A percentile compares a stretch with the other conserved stretches of the same genome.
Conservation (phyloP, 768 basidiomycete species). For the Boletus rufocinnamomeus region DNA sequence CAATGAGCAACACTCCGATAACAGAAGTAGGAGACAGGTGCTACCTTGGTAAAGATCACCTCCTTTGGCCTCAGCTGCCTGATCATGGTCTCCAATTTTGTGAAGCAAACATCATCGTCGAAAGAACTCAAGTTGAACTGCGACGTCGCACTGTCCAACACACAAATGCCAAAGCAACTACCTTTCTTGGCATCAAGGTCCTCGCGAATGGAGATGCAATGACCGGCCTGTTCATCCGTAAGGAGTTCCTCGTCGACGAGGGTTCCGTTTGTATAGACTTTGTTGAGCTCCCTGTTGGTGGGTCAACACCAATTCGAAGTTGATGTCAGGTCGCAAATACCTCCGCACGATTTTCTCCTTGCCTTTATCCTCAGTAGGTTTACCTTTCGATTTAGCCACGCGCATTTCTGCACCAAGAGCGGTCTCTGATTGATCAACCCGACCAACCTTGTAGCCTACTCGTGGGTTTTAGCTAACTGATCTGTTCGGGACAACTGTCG, state of each 20-base stretch:
- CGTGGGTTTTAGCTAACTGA: neutral
- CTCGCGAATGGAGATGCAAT: slow-evolving; percentile 89
- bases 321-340: slow-evolving; percentile 34
- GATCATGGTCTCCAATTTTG: slow-evolving; percentile 90
- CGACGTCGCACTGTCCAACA: slow-evolving; percentile 92
- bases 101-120: slow-evolving; percentile 90
- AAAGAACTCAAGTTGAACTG: slow-evolving; percentile 91
- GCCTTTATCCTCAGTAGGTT: slow-evolving; percentile 48
- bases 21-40: neutral
- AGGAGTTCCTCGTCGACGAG: slow-evolving; percentile 89
- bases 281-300: slow-evolving; percentile 74
- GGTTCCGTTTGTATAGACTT: slow-evolving; percentile 96
- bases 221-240: slow-evolving; percentile 91
- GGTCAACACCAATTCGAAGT: neutral
- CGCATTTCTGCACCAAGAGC: slow-evolving; percentile 98
- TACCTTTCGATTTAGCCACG: slow-evolving; percentile 61
- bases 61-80: slow-evolving; percentile 91
- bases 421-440: slow-evolving; percentile 96
- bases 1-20: neutral
- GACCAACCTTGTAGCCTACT: slow-evolving; percentile 88
- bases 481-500: neutral
- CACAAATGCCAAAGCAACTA: slow-evolving; percentile 82
- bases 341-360: slow-evolving; percentile 89
- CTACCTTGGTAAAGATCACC: slow-evolving; percentile 85
- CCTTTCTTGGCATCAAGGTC: slow-evolving; percentile 36